Base-by-base conservation (phyloP, 2,329 filamentous ascomycete species). In the Penicillium sp. region DNA sequence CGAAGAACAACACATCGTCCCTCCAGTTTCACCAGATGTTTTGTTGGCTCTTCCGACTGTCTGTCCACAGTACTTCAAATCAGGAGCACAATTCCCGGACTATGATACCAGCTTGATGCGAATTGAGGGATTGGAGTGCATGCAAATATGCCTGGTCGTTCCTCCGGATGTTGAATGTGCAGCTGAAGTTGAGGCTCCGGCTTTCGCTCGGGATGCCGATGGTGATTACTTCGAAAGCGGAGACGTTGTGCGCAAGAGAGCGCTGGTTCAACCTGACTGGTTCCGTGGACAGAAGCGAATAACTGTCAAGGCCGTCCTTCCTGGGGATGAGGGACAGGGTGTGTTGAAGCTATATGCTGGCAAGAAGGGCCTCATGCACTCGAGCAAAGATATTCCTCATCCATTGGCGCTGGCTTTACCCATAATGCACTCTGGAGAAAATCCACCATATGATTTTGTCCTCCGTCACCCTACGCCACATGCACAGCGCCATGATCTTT, bases 401-500 rank as follows among this genome's bases (percentile, higher is more conserved):
- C 88, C 92, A 2, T 78, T 99, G 50, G 92, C 93, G 0, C 87
- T 97, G 61, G 87, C 92, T 3, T 77, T 99, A n/a, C 93, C 94
- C 1, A 87, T 99, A 48, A 84, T 91, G 33, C 94, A 99, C 73
- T 88, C 86, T 0, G 94, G 94, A 55, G 89, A 93, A 64, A 99
- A 99, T 69, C 94, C 94, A 3, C 85, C 90, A 0, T 99, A 96
- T 73, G 91, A 96, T 55, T 99, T 97, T 73, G 83, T 97, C 42
- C 89, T 88, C 34, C 86, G 94, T 4, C 94, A 99, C 71, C 95
- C 95, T 7, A 99, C 94, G 2, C 94, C 94, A 8, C 94, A 99
- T 72, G 94, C 94, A n/a, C 92, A 96, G 69, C 86, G 93, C 37
- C 92, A 99, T 73, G 94, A 99, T 71, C 87, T 99, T 54, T 99